Conservation (phyloP, 2,329 filamentous ascomycete genomes). For the Emmonsiellopsis sp. region DNA sequence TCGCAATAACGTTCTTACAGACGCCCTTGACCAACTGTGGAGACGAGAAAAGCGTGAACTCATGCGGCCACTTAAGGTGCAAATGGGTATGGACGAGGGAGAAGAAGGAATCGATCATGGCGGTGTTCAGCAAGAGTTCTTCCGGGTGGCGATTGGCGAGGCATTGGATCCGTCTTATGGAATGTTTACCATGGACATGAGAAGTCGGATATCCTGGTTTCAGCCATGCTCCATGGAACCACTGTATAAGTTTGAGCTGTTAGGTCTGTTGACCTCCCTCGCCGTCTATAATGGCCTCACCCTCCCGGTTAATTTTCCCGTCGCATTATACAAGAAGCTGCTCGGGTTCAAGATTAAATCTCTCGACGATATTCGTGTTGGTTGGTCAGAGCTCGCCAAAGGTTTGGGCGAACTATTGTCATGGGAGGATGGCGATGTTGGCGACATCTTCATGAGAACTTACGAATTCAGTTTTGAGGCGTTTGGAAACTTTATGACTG, state of each 20-base stretch:
- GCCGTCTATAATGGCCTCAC: constrained; percentile 91
- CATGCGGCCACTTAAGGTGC: constrained; percentile 76
- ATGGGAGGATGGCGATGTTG: constrained; percentile 73
- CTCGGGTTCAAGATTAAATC: constrained; percentile 59
- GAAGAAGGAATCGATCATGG: constrained; percentile 91
- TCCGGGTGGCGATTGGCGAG: constrained; percentile 71
- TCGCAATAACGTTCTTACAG: constrained; percentile 55
- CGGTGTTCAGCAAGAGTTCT: constrained; percentile 94
- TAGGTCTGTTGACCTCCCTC: constrained; percentile 79
- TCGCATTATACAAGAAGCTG: constrained; percentile 72
- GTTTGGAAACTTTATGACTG: constrained; percentile 43
- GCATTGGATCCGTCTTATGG: constrained; percentile 69
- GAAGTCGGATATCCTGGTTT: constrained; percentile 80
- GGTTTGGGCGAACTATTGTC: constrained; percentile 63
- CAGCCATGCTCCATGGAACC: constrained; percentile 71
- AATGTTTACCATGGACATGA: constrained; percentile 65
- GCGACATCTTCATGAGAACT: constrained; percentile 71
- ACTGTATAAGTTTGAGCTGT: constrained; percentile 79
- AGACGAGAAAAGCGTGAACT: constrained; percentile 72
- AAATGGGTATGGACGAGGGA: constrained; percentile 69
- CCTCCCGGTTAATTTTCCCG: constrained; percentile 79
- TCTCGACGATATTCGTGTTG: constrained; percentile 70
- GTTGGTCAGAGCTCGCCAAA: constrained; percentile 73
- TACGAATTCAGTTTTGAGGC: constrained; percentile 72
- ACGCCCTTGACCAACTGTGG: constrained; percentile 85